Base-by-base conservation (phyloP, 2,329 filamentous ascomycete species). In the Myrmaecium sp. region DNA sequence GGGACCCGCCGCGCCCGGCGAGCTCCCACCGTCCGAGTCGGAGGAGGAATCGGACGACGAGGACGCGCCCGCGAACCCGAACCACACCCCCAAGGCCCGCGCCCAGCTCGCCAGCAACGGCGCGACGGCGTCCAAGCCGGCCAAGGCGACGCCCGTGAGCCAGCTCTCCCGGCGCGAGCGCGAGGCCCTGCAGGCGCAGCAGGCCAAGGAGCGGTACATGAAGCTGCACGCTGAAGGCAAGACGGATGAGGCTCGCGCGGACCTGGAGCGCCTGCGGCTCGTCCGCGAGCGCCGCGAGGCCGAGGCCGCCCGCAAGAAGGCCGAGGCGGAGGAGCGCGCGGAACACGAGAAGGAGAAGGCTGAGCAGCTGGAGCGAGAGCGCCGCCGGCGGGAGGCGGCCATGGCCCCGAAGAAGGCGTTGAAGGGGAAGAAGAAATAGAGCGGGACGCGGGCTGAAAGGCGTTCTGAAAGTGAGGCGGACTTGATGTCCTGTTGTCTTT, bases 141-240 rank as follows among this genome's bases (percentile, higher is more conserved):
- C 43, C 8, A 57, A 58, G 42, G 20, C 22, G 12, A 38, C 37
- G 13, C 49, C 53, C 7, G 36, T 51, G n/a, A 50, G 49, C 14
- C 68, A 77, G 46, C 54, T 80, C 24, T 73, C 67, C 19, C 62
- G 75, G 26, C 64, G 71, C 16, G 75, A 80, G 58, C 58, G 73
- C 12, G 75, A 95, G 59, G 79, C 84, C 3, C 46, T 89, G 17
- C 78, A 93, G 57, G 84, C 84, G 2, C 74, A 77, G 35, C 78
- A 86, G 49, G 82, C 81, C 16, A 84, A 83, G 52, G 84, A 93
- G 61, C 68, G 74, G 39, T 94, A 93, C 47, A 69, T 82, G 62
- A 92, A 91, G 57, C 54, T 94, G 42, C 86, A 94, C 45, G 80
- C 83, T 30, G 78, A 83, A 46, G 86, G 86, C 44, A 95, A 95